Conservation (phyloP, 768 basidiomycete genomes). For the Boletales sp. region DNA sequence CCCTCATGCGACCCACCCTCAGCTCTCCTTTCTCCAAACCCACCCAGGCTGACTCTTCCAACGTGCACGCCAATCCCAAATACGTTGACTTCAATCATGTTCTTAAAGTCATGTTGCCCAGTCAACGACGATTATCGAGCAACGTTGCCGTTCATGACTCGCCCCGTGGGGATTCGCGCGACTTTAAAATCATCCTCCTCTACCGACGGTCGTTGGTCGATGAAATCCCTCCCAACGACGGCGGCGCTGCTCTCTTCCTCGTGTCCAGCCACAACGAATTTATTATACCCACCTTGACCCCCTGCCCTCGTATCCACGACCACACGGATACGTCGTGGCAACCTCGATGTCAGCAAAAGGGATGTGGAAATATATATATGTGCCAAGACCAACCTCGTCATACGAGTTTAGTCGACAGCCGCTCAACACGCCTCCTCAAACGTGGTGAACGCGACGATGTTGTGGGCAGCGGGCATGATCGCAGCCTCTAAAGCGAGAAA, state of each 20-base stretch:
- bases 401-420: conserved; percentile 3
- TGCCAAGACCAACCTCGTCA: neutral
- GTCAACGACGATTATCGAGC: no score
- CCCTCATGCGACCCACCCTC: no score
- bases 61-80: no score
- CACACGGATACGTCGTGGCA: no score
- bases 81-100: neutral
- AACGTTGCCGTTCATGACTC: neutral
- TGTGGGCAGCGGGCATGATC: conserved; percentile 1
- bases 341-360: conserved; percentile 6
- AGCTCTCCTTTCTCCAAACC: no score
- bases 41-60: no score
- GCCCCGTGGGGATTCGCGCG: neutral
- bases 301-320: no score
- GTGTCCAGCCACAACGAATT: neutral
- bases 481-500: conserved; percentile 1
- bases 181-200: neutral
- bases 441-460: conserved; percentile 5
- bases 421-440: conserved; percentile 14
- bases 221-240: neutral
- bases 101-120: no score
- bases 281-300: neutral
- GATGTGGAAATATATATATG: neutral
- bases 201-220: neutral
- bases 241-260: neutral